Base-by-base conservation (phyloP, 2,329 filamentous ascomycete genomes). In the Ascochyta koolunga region DNA sequence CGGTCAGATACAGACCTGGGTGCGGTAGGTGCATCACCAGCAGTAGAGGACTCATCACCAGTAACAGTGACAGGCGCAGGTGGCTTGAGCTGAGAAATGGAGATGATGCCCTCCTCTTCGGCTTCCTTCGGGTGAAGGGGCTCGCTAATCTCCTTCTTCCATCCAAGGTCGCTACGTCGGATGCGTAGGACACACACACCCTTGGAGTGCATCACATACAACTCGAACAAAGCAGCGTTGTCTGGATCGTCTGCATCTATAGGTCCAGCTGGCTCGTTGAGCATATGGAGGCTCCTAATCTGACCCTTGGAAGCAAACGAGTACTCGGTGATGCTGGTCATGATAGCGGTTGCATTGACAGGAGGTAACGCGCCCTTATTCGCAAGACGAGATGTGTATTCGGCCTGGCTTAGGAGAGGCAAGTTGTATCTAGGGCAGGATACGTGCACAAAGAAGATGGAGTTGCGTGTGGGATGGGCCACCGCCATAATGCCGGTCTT, bases 171-270 rank as follows among this genome's bases (percentile, higher is more conserved):
- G 45, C 88, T 86, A 71, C 93, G 91, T 73, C 89, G 93, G 72
- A 99, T 86, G 60, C 87, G 87, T 47, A 98, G 74, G 66, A 90
- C 93, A 16, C 93, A 93, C n/a, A 98, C 92, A 57, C 95, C 95
- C 78, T 92, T 96, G 10, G 95, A 97, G 75, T 99, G 93, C 89
- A 97, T 96, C 27, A 91, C 89, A 72, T 99, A 99, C 9, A 99
- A 82, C 78, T 99, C 95, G 68, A 99, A 98, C 13, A 97, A 78
- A 0, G 88, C 86, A 15, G 86, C 85, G 60, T 95, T 89, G 19
- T 89, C 87, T 1, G 79, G 76, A 18, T 76, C 74, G 21, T 80
- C 80, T 33, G 85, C 83, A 55, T 86, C 81, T 6, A 82, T 77
- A 64, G 72, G 48, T 58, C 86, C 83, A 50, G 88, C 84, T 29